phyloP scores from a whole-genome alignment of 2,329 filamentous ascomycete genomes.

The Pseudovirgaria hyperparasitica region DNA sequence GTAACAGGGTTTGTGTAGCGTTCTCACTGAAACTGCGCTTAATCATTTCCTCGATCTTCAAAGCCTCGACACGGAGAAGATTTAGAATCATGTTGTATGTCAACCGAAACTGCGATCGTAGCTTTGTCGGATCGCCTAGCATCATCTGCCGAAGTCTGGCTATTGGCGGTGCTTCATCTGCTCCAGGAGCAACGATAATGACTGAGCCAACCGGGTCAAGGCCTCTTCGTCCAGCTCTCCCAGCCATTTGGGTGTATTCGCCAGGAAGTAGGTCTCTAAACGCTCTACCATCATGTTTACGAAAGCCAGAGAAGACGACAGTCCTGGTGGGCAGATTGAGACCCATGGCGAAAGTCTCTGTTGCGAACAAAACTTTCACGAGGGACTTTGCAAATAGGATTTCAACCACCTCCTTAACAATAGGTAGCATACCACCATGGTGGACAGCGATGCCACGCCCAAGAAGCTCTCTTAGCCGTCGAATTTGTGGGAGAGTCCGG shows the following conservation, averaged over 20 bases:
- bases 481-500: constrained; percentile 78
- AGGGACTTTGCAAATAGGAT: constrained; percentile 90
- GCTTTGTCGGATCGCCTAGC: constrained; percentile 84
- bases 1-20: constrained; percentile 83
- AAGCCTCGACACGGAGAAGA: constrained; percentile 79
- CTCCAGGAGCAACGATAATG: constrained; percentile 73
- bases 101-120: constrained; percentile 88
- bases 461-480: constrained; percentile 72
- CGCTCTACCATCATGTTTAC: constrained; percentile 86
- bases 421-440: constrained; percentile 85
- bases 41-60: constrained; percentile 99
- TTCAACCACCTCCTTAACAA: constrained; percentile 95
- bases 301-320: constrained; percentile 92
- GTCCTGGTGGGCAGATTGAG: constrained; percentile 91
- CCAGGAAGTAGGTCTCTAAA: constrained; percentile 87
- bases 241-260: constrained; percentile 98
- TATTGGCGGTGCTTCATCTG: constrained; percentile 79
- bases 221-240: constrained; percentile 82
- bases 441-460: constrained; percentile 88
- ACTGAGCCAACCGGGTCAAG: constrained; percentile 87
- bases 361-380: constrained; percentile 94
- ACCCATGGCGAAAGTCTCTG: constrained; percentile 97
- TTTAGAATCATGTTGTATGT: constrained; percentile 99
- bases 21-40: constrained; percentile 99
- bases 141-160: constrained; percentile 84